Percentiles rank a stretch among this genome's conserved stretches.
phyloP scores from a whole-genome alignment of 2,329 filamentous ascomycete genomes.

The Colletotrichum sp. region DNA sequence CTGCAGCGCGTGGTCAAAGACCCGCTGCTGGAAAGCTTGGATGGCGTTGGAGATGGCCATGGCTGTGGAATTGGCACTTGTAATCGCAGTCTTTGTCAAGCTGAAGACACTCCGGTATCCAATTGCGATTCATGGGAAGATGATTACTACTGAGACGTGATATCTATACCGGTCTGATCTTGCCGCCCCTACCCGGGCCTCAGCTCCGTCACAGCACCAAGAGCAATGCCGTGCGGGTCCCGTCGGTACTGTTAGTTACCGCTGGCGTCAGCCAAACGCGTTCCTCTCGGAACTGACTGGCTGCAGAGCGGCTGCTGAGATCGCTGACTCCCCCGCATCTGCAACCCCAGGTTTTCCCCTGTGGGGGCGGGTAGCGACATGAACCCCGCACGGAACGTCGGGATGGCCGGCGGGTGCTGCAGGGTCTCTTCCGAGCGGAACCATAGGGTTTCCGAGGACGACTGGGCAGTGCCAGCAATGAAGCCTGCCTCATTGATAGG shows the following conservation, averaged over 20 bases:
- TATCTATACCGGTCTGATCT: background rate
- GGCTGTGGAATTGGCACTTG: background rate
- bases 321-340: background rate
- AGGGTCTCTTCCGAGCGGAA: conserved; percentile 10
- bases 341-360: conserved; percentile 1
- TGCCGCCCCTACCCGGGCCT: background rate
- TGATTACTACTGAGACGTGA: background rate
- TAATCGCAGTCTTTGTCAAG: background rate
- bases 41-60: conserved; percentile 33
- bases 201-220: background rate
- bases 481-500: background rate
- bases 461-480: background rate
- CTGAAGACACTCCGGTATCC: background rate
- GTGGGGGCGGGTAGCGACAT: background rate
- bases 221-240: background rate
- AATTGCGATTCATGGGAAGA: background rate
- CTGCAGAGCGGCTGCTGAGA: background rate
- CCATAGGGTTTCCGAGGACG: background rate
- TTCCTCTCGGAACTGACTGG: background rate
- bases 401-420: background rate
- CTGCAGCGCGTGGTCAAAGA: conserved; percentile 26
- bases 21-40: conserved; percentile 20
- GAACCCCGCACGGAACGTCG: conserved; percentile 4
- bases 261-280: background rate
- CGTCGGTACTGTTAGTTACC: background rate